Evolutionary conservation across 2,329 filamentous ascomycete genomes (phyloP).

Genomic region (Lachnellula subtilissima): DNA sequence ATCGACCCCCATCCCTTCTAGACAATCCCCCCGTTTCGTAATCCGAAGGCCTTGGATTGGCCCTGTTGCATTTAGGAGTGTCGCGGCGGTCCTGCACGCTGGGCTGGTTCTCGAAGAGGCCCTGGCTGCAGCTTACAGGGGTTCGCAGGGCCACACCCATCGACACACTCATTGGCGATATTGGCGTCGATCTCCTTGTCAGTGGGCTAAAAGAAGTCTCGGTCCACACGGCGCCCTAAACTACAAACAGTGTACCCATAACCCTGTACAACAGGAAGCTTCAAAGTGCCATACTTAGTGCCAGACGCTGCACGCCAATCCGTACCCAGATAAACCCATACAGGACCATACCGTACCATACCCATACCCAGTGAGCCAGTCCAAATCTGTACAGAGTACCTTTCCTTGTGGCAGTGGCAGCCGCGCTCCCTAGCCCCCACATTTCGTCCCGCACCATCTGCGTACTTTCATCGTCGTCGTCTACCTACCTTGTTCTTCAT

Average conservation of each 20-base stretch:
- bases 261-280: too few species aligned
- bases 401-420: constrained; percentile 6
- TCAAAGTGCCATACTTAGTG: neutral
- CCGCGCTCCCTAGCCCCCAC: constrained; percentile 11
- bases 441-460: constrained; percentile 19
- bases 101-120: neutral
- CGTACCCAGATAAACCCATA: too few species aligned
- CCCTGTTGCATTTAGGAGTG: too few species aligned
- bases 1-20: too few species aligned
- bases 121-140: neutral
- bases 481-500: constrained; percentile 17
- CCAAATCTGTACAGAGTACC: neutral
- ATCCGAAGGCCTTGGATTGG: constrained; percentile 7
- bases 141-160: too few species aligned
- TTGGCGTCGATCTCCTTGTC: constrained; percentile 20
- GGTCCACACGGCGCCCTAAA: neutral
- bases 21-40: constrained; percentile 3
- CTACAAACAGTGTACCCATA: too few species aligned
- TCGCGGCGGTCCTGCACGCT: too few species aligned
- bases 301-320: neutral
- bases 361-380: neutral
- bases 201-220: constrained; percentile 12
- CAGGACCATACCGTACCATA: neutral
- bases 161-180: neutral
- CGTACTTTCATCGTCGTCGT: constrained; percentile 13